Evolutionary conservation across 2,329 filamentous ascomycete genomes (phyloP).

Genomic region (Aspergillus felis): DNA sequence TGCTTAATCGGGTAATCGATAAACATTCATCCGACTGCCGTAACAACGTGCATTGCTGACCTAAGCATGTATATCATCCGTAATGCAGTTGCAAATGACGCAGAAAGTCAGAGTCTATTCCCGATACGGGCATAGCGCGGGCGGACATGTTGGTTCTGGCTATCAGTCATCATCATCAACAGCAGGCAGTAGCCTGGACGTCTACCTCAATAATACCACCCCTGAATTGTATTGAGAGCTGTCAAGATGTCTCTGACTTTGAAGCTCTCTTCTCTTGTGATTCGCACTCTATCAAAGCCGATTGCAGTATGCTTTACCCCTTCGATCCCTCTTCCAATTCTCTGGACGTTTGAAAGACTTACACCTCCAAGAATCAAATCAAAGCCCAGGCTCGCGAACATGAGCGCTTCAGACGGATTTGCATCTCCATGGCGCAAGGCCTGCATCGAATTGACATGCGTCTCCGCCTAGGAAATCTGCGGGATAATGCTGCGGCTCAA

Average conservation of each 20-base stretch:
- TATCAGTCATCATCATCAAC: slow-evolving; percentile 1
- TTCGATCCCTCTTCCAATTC: background rate
- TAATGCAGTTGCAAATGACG: slow-evolving; percentile 8
- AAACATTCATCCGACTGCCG: slow-evolving; percentile 31
- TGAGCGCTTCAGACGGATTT: slow-evolving; percentile 60
- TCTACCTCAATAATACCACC: background rate
- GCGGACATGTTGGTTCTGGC: slow-evolving; percentile 7
- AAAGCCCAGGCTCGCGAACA: slow-evolving; percentile 66
- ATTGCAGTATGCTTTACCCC: slow-evolving; percentile 52
- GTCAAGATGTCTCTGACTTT: slow-evolving; percentile 58
- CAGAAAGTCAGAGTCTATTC: slow-evolving; percentile 6
- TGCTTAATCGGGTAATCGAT: slow-evolving; percentile 36
- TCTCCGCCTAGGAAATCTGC: slow-evolving; percentile 61
- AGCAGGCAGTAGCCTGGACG: background rate
- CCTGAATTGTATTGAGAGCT: background rate
- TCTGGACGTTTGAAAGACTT: slow-evolving; percentile 11
- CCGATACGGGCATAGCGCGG: background rate
- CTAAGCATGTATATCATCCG: slow-evolving; percentile 17
- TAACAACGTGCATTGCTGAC: slow-evolving; percentile 25
- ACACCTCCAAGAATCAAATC: slow-evolving; percentile 57
- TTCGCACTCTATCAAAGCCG: slow-evolving; percentile 64
- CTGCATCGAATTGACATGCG: slow-evolving; percentile 66
- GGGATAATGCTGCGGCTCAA: slow-evolving; percentile 54
- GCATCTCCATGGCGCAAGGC: slow-evolving; percentile 59
- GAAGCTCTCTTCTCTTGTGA: slow-evolving; percentile 62